Evolutionary conservation across 2,329 filamentous ascomycete genomes (phyloP), one percentile per base, ranked within the genome.

Genomic region (Alternaria gaisen): DNA sequence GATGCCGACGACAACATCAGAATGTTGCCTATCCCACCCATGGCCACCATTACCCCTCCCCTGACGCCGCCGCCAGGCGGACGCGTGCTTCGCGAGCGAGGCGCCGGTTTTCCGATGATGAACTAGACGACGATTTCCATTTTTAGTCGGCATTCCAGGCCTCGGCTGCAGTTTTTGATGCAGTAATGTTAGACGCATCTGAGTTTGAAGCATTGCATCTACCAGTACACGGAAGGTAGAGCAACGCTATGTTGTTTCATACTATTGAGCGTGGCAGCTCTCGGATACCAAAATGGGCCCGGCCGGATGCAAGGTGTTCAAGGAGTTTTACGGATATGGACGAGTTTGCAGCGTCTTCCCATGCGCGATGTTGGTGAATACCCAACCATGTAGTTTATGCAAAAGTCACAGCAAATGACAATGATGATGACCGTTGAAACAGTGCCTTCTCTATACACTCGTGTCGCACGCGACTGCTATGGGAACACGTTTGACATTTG

Each of bases 1-100:
- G 94, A 97, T 80, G 86, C 90, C 69, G 91, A 96, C 70, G 77
- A 79, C 65, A 77, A 78, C 65, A 74, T 79, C 60, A 72, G 77
- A 59, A 78, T 80, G 77, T 62, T 77, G 53, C 76, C 76, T 12
- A 78, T 78, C 57, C 72, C 74, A 46, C 65, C 63, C 44, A 73
- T 72, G 70, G 68, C 72, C 28, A 66, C 71, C 32, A 76, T 77
- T 32, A 76, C 75, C 41, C 76, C 76, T 56, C 74, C 75, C 32
- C 60, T 73, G 57, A 76, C 72, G 36, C 76, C 76, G 50, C 68
- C 71, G 46, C 75, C 75, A 20, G 71, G 73, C 44, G 67, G 72
- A 34, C 74, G 72, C 56, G 70, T 74, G 58, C 70, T 79, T 48
- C 75, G 76, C 61, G 76, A 79, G 71, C 72, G 76, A 65, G 70